Percentiles rank a stretch among this genome's conserved stretches.
These are phyloP conservation scores for Pelargonium citronellum DNA, from an alignment of 441 rosid species.

Conservation along the genomic window DNA sequence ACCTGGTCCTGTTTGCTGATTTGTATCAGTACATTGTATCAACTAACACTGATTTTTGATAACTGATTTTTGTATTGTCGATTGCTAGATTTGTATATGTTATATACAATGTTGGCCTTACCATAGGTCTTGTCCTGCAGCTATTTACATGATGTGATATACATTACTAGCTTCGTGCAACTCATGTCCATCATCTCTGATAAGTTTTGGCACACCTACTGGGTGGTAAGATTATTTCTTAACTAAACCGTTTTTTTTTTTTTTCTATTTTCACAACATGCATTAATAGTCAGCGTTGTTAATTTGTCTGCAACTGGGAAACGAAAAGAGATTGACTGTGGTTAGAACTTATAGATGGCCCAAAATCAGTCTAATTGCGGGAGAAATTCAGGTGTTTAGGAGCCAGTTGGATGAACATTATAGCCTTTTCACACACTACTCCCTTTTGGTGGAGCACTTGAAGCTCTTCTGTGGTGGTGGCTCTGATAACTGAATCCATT, in stretches of 20 bases:
- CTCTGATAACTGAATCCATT: neutral
- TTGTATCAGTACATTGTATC: constrained; percentile 3
- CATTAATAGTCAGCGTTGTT: too few relatives aligned
- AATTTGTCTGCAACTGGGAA: too few relatives aligned
- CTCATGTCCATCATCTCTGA: constrained; percentile 62
- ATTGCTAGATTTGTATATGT: neutral
- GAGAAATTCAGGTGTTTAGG: neutral
- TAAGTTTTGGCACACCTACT: constrained; percentile 72
- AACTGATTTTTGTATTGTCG: neutral
- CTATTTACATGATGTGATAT: constrained; percentile 70
- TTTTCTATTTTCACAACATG: too few relatives aligned
- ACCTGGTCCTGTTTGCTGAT: neutral
- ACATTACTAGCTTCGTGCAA: constrained; percentile 77
- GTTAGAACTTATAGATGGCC: too few relatives aligned
- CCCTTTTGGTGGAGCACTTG: neutral
- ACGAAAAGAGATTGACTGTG: too few relatives aligned
- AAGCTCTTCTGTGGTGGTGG: neutral
- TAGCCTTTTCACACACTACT: neutral
- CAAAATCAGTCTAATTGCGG: too few relatives aligned
- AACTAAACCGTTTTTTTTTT: too few relatives aligned
- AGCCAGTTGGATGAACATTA: neutral
- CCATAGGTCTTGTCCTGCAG: constrained; percentile 33
- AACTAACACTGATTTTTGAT: constrained; percentile 11
- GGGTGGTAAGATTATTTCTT: constrained; percentile 47
- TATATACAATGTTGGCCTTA: constrained; percentile 12